Percentiles rank a stretch among this genome's conserved stretches.
These are phyloP conservation scores for Pachysandra terminalis DNA, from an alignment of 164 flowering plant species.

Conservation along the genomic window DNA sequence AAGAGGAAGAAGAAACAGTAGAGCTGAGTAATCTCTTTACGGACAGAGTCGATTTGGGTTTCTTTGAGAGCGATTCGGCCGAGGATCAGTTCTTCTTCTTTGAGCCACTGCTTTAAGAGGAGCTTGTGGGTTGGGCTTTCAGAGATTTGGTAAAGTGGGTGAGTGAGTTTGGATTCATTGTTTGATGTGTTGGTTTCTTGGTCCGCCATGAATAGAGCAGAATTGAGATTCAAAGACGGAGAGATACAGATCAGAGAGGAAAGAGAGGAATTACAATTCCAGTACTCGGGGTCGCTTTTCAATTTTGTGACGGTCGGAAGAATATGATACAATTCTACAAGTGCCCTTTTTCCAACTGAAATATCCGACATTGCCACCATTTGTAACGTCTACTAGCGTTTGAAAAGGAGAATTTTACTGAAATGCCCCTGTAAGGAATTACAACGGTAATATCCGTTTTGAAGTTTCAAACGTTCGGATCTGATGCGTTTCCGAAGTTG, in stretches of 20 bases:
- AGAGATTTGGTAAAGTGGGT: slow-evolving; percentile 89
- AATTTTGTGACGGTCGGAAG: no score
- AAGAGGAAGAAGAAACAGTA: slow-evolving; percentile 88
- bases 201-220: slow-evolving; percentile 5
- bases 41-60: slow-evolving; percentile 70
- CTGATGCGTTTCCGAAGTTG: no score
- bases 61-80: slow-evolving; percentile 71
- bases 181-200: slow-evolving; percentile 14
- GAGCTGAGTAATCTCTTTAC: slow-evolving; percentile 73
- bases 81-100: slow-evolving; percentile 87
- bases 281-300: no score
- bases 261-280: not conserved
- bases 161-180: slow-evolving; percentile 35
- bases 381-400: no score
- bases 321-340: no score
- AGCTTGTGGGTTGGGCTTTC: slow-evolving; percentile 90
- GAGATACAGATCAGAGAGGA: not conserved
- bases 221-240: not conserved
- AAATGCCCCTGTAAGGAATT: no score
- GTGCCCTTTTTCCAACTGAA: no score
- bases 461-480: no score
- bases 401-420: no score
- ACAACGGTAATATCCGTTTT: no score
- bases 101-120: slow-evolving; percentile 95
- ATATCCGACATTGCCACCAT: no score